Evolutionary conservation across 805 yeast genomes (phyloP).

Genomic region (Nakazawaea wickerhamii): DNA sequence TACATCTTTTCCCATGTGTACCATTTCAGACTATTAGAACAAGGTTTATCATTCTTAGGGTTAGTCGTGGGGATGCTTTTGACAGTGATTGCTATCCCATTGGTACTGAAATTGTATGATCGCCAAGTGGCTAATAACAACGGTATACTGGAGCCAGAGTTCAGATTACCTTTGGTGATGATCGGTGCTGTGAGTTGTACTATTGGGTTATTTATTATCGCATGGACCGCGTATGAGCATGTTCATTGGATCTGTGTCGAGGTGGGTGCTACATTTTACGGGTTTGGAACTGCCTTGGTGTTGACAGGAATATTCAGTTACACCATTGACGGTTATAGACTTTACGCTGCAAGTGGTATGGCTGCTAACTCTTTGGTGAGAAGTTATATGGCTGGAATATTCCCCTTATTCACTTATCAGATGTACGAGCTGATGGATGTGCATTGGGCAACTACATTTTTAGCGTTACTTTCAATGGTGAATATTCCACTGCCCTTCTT

Average conservation of each 20-base stretch:
- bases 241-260: constrained; percentile 51
- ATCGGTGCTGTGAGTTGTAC: constrained; percentile 45
- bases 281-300: constrained; percentile 38
- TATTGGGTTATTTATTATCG: constrained; percentile 51
- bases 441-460: constrained; percentile 51
- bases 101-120: constrained; percentile 29
- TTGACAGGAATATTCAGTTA: constrained; percentile 35
- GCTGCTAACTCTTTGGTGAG: constrained; percentile 49
- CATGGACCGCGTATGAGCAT: constrained; percentile 50
- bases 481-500: constrained; percentile 53
- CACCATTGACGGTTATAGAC: constrained; percentile 39
- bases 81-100: constrained; percentile 33
- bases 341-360: constrained; percentile 46
- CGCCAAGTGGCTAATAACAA: constrained; percentile 28
- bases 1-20: constrained; percentile 51
- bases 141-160: constrained; percentile 50
- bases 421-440: constrained; percentile 51
- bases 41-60: constrained; percentile 63
- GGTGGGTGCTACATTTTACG: constrained; percentile 36
- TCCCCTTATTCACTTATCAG: constrained; percentile 53
- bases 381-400: constrained; percentile 48
- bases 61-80: constrained; percentile 44
- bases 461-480: constrained; percentile 44
- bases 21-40: constrained; percentile 44
- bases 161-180: constrained; percentile 56